Percentiles rank a stretch among this genome's conserved stretches.
Evolutionary conservation across 805 yeast genomes (phyloP).

Genomic region (Hanseniaspora opuntiae): DNA sequence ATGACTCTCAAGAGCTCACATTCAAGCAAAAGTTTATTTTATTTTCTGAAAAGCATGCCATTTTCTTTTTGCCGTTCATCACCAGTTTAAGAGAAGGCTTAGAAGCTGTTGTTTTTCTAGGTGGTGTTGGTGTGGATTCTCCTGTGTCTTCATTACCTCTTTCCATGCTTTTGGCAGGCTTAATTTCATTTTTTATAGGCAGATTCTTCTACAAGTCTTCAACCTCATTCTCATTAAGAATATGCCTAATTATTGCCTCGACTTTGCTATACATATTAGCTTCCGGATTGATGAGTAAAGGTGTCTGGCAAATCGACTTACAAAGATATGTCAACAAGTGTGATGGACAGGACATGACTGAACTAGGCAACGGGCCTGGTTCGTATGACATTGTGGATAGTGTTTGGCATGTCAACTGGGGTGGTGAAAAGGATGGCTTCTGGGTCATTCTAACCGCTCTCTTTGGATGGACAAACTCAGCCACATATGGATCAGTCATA

Average conservation of each 20-base stretch:
- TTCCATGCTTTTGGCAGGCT: slow-evolving; percentile 46
- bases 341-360: slow-evolving; percentile 73
- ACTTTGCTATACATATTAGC: slow-evolving; percentile 73
- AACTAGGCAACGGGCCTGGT: slow-evolving; percentile 86
- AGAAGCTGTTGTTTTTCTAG: slow-evolving; percentile 83
- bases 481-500: slow-evolving; percentile 74
- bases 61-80: slow-evolving; percentile 67
- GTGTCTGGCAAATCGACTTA: slow-evolving; percentile 80
- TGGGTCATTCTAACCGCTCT: slow-evolving; percentile 87
- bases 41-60: slow-evolving; percentile 47
- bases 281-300: slow-evolving; percentile 74
- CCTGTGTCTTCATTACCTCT: slow-evolving; percentile 53
- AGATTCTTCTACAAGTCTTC: slow-evolving; percentile 62
- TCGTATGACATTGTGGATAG: slow-evolving; percentile 67
- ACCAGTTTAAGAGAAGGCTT: slow-evolving; percentile 82
- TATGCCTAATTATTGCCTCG: slow-evolving; percentile 60
- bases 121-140: slow-evolving; percentile 71
- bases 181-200: slow-evolving; percentile 53
- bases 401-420: slow-evolving; percentile 91
- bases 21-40: slow-evolving; percentile 21
- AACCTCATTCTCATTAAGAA: slow-evolving; percentile 58
- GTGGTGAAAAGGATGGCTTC: slow-evolving; percentile 79
- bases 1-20: slow-evolving; percentile 12
- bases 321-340: slow-evolving; percentile 62
- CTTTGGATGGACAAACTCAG: slow-evolving; percentile 88